Base-by-base conservation (phyloP, 2,329 filamentous ascomycete species). In the Acrocalymma vagum region DNA sequence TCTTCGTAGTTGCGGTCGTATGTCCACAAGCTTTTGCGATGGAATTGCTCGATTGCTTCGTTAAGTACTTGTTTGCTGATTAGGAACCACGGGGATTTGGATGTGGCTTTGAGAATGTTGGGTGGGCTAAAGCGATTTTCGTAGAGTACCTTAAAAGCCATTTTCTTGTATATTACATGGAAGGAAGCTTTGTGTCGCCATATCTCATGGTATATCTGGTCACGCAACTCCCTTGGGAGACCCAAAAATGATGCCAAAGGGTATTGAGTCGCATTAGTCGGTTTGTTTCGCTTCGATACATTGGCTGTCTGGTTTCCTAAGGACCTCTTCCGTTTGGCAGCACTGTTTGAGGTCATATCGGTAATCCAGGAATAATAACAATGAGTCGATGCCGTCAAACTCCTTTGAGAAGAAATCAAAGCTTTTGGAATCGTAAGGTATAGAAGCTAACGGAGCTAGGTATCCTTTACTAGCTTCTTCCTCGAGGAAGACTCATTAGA, bases 201-300 rank as follows among this genome's bases (percentile, higher is more conserved):
- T 13, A 43, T 20, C 9, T 29, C 26, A 27, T 48, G 28, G 29
- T 48, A 48, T 20, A 43, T 43, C 18, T 28, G 38, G 26, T 42
- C 38, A 2, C 43, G 32, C 2, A 42, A 11, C 26, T 47, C 43
- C 10, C 38, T 26, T 7, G 38, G 43, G 4, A 47, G 18, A 9
- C 9, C 1, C 21, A 30, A 17, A 14, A 35, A 27, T 9, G 16
- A 41, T 6, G 39, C 16, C 7, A 7, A 9, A 9, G 7, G 23
- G 17, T 22, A 21, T 15, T n/a, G 5, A 10, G 29, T 21, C 14
- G 21, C 11, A 1, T n/a, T n/a, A n/a, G n/a, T n/a, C n/a, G n/a
- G n/a, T n/a, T 34, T 23, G 13, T 15, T 17, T 25, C 21, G 11
- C n/a, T 14, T 34, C 21, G n/a, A 7, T 14, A 7, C 14, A 5